Conservation (phyloP, 2,329 filamentous ascomycete genomes). For the Claviceps sp. region DNA sequence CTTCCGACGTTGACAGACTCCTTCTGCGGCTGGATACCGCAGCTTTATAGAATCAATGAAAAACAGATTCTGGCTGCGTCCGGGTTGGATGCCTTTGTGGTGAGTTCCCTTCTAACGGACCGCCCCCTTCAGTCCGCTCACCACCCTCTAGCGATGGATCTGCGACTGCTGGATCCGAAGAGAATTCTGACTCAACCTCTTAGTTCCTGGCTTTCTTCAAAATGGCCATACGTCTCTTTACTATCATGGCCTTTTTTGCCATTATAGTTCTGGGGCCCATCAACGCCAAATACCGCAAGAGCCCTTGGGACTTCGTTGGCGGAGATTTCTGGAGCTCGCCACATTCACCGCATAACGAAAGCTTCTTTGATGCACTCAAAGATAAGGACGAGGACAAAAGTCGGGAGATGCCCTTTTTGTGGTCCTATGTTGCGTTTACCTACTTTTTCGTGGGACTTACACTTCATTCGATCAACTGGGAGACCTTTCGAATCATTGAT, state of each 20-base stretch:
- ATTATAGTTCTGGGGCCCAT: conserved; percentile 72
- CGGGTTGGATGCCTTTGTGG: conserved; percentile 88
- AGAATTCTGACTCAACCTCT: conserved; percentile 8
- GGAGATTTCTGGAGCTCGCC: neutral
- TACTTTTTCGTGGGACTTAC: conserved; percentile 81
- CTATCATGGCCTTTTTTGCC: conserved; percentile 69
- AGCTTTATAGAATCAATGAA: conserved; percentile 72
- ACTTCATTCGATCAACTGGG: conserved; percentile 67
- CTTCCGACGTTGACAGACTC: conserved; percentile 72
- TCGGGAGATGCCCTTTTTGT: conserved; percentile 46
- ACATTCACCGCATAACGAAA: conserved; percentile 4
- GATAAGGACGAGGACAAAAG: conserved; percentile 21
- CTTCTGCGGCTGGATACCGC: conserved; percentile 87
- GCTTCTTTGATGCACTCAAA: conserved; percentile 11
- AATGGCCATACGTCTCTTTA: conserved; percentile 77
- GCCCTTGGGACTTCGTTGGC: conserved; percentile 1
- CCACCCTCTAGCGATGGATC: neutral
- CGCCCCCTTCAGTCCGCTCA: neutral
- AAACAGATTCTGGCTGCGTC: conserved; percentile 82
- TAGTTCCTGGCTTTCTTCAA: conserved; percentile 88
- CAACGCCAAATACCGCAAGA: conserved; percentile 48
- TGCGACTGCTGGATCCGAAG: neutral
- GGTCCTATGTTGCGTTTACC: conserved; percentile 89
- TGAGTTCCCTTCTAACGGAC: conserved; percentile 26
- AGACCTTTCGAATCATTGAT: conserved; percentile 76